Percentiles rank a stretch among this genome's conserved stretches.
These are phyloP conservation scores for Litsea cubeba DNA, from an alignment of 164 flowering plant species.

Conservation along the genomic window DNA sequence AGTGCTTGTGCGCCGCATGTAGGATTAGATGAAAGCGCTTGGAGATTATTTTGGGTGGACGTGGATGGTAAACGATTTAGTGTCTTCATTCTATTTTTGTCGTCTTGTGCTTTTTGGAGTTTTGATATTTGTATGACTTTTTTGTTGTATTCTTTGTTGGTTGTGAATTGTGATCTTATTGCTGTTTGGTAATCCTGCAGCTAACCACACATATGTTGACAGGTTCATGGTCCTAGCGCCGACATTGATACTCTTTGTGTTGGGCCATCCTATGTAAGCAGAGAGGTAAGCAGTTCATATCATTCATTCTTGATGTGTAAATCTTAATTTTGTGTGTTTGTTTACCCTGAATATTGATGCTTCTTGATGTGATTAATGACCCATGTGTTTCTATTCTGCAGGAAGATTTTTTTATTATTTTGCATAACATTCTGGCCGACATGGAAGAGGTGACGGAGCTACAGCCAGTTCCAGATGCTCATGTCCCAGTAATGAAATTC, in stretches of 20 bases:
- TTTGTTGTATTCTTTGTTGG: neutral
- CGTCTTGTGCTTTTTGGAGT: neutral
- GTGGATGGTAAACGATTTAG: neutral
- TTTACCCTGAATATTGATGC: neutral
- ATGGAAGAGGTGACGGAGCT: slow-evolving; percentile 84
- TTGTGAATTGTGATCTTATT: neutral
- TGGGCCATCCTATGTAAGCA: slow-evolving; percentile 90
- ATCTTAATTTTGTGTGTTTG: neutral
- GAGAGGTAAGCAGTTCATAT: slow-evolving; percentile 50
- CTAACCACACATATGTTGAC: neutral
- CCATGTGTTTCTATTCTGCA: slow-evolving; percentile 15
- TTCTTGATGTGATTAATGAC: neutral
- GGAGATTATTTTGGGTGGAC: too few relatives aligned
- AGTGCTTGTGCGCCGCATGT: too few relatives aligned
- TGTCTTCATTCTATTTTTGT: neutral
- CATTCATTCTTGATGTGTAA: neutral
- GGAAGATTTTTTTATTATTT: slow-evolving; percentile 75
- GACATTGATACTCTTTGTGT: slow-evolving; percentile 94
- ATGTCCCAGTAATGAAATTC: slow-evolving; percentile 97
- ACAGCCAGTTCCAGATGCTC: slow-evolving; percentile 96
- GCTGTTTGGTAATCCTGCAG: neutral
- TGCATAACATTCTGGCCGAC: slow-evolving; percentile 64
- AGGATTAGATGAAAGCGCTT: too few relatives aligned
- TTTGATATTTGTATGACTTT: neutral
- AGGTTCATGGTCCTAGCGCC: slow-evolving; percentile 96